These are phyloP conservation scores for Steccherinum ochraceum DNA, from an alignment of 768 basidiomycete genomes.

Conservation along the genomic window DNA sequence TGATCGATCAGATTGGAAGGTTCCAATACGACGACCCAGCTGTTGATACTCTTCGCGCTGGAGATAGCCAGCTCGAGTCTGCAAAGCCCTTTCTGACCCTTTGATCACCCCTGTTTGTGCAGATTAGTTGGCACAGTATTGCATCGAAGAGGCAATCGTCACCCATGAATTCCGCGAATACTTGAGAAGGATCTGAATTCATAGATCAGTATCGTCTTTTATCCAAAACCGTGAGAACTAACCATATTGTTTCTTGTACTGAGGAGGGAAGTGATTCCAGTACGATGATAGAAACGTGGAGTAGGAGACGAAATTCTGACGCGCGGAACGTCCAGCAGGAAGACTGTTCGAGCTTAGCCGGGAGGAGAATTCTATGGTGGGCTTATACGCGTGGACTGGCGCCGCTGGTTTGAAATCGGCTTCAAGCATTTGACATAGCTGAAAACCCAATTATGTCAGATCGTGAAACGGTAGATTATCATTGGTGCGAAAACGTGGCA, in stretches of 20 bases:
- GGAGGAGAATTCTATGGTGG: too few species aligned
- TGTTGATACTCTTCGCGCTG: slow-evolving; percentile 40
- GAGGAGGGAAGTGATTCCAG: slow-evolving; percentile 53
- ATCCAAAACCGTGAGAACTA: slow-evolving; percentile 2
- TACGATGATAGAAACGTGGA: slow-evolving; percentile 42
- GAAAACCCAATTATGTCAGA: not conserved
- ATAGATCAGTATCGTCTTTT: not conserved
- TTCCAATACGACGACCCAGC: slow-evolving; percentile 43
- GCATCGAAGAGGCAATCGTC: too few species aligned
- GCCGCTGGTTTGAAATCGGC: not conserved
- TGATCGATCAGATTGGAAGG: slow-evolving; percentile 44
- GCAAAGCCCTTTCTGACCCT: slow-evolving; percentile 51
- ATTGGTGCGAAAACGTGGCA: too few species aligned
- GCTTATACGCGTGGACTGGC: too few species aligned
- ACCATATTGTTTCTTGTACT: slow-evolving; percentile 49
- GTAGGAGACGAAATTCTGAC: slow-evolving; percentile 31
- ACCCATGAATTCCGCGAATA: slow-evolving; percentile 64
- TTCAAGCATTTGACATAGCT: not conserved
- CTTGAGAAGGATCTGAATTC: slow-evolving; percentile 46
- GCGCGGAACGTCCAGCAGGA: too few species aligned
- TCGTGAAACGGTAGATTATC: too few species aligned
- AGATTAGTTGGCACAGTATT: too few species aligned
- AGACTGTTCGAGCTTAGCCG: too few species aligned
- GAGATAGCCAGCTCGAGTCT: slow-evolving; percentile 25
- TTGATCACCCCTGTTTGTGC: slow-evolving; percentile 60